Base-by-base conservation (phyloP, 495 filamentous ascomycete species). In the Aspergillus cristatus region DNA sequence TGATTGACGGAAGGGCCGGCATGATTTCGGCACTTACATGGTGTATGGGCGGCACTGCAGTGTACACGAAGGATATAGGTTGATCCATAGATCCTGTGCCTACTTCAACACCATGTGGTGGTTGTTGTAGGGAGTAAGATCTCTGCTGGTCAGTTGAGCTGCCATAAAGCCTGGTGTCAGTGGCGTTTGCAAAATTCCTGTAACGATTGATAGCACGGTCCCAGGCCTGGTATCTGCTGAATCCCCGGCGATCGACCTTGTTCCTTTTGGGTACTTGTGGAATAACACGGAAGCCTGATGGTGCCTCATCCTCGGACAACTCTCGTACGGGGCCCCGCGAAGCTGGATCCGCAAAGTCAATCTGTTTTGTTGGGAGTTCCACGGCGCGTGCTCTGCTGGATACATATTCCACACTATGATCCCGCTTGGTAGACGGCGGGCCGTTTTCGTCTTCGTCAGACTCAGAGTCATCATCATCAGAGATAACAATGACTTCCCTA, bases 401-500 rank as follows among this genome's bases (percentile, higher is more conserved):
- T 24, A 70, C 37, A 29, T 68, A 37, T 34, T 67, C 60, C 42
- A 67, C 60, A 32, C 56, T 66, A 22, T 42, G 45, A 33, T 57
- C 62, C 18, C 53, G 58, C 35, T 50, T 51, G 37, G 24, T 33
- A 28, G 41, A 18, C 15, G 33, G 36, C 14, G 39, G 34, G 8
- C 4, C 8, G 13, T 34, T 22, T 7, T 50, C 44, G 34, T 50
- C 62, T 36, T 76, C 71, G 41, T 71, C 67, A 7, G 70, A 69
- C 34, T 74, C 72, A 17, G 75, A 78, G 32, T 75, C 78, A 32
- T 85, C 81, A 32, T 85, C 81, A 54, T 87, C 82, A 24, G 84
- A 81, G 39, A 94, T 83, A 46, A 88, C 74, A 42, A 91, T 81
- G 20, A 88, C 75, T 54, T 90, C 85, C 24, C 80, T 74, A 37